Base-by-base conservation (phyloP, 1,284 basidiomycete genomes). In the Abortiporus biennis region DNA sequence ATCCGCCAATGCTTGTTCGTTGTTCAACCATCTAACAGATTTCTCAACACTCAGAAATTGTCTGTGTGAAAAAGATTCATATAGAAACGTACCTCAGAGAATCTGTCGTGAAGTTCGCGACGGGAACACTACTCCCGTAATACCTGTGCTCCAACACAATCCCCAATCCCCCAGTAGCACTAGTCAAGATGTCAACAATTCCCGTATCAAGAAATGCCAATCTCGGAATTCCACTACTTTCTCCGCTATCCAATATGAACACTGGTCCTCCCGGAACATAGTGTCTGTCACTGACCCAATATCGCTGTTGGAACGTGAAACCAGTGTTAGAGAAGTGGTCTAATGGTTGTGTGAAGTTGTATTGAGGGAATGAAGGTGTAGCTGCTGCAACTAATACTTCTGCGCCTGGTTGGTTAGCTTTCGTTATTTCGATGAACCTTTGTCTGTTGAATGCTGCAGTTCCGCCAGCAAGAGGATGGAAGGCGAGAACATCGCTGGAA, bases 1-100 rank as follows among this genome's bases (percentile, higher is more conserved):
- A 65, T 97, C 94, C 17, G 89, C 84, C 1, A 89, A 74, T 1
- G 91, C 74, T 61, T 96, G 92, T 22, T 77, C 80, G 49, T 94
- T 94, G 56, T 81, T 88, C 38, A 97, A 70, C 78, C 86, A 92
- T 29, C 84, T 81, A 49, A 48, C 51, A 37, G 17, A 20, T 21
- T 20, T n/a, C 19, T 3, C 8, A 6, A 30, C 29, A 23, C 13
- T 4, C 15, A 35, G 16, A 3, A 16, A 38, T 23, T 9, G 19
- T n/a, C 20, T 27, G 13, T 15, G 17, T 25, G 22, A 22, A 25
- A 8, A 35, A 11, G 35, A 24, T 20, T 25, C 11, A 3, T 36
- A 30, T 22, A 22, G 3, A 19, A 16, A 46, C 47, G 34, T 48
- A 78, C 70, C 87, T 76, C 39, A 92, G 68, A 43, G 80, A 77